Percentiles rank a stretch among this genome's conserved stretches.
Conservation (phyloP, 139 green algal genomes). For the Desmodesmus armatus region DNA sequence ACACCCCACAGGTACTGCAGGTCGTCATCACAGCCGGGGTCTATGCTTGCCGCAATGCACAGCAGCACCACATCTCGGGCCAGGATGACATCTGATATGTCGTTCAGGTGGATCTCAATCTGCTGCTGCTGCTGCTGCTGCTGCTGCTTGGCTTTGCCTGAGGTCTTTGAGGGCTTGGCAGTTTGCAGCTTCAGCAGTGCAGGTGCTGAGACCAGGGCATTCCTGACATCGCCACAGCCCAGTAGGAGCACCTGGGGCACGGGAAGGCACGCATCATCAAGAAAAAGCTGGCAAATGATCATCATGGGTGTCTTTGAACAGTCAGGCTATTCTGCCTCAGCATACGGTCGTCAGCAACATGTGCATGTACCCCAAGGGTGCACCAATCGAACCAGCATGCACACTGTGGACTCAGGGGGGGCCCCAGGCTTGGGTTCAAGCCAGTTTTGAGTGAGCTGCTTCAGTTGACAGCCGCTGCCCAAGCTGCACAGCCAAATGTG, state of each 20-base stretch:
- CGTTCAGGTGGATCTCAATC: background rate
- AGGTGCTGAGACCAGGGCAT: slow-evolving; percentile 1
- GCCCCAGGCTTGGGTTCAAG: no score
- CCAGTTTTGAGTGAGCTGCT: background rate
- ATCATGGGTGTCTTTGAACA: background rate
- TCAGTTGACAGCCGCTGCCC: no score
- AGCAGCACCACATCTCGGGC: slow-evolving; percentile 6
- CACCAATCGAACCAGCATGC: no score
- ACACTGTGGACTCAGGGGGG: no score
- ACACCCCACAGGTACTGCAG: background rate
- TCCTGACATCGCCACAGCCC: slow-evolving; percentile 7
- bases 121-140: slow-evolving; percentile 14
- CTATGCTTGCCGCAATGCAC: background rate
- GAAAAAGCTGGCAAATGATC: background rate
- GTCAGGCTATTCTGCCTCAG: no score
- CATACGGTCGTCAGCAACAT: no score
- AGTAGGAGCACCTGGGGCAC: background rate
- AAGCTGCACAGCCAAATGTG: no score
- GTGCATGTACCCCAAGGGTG: no score
- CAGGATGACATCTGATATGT: slow-evolving; percentile 15
- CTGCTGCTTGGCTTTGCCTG: background rate
- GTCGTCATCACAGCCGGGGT: background rate
- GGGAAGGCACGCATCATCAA: background rate
- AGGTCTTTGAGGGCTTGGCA: background rate
- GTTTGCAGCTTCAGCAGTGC: background rate